These are phyloP conservation scores for Ocimum tenuiflorum DNA, from an alignment of 257 asterid genomes.

Conservation along the genomic window DNA sequence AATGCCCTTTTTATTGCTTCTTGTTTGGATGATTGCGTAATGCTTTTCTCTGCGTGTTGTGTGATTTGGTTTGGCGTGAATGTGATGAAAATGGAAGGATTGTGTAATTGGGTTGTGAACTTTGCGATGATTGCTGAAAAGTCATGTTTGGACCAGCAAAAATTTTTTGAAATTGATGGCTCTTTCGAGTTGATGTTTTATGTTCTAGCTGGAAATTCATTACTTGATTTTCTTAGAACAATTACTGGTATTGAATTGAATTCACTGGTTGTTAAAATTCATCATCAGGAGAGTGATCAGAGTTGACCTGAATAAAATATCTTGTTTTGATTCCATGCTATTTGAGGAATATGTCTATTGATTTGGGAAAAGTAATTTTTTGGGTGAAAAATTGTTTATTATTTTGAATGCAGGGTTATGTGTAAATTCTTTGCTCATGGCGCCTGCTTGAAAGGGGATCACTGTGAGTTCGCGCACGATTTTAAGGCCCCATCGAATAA, in stretches of 20 bases:
- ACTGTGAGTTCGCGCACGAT: conserved; percentile 83
- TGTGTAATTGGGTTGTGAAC: background rate
- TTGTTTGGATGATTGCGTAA: background rate
- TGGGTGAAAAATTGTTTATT: conserved; percentile 10
- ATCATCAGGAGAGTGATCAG: background rate
- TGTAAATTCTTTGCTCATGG: conserved; percentile 94
- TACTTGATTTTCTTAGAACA: background rate
- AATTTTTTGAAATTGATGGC: background rate
- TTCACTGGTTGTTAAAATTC: background rate
- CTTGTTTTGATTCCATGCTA: background rate
- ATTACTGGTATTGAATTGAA: background rate
- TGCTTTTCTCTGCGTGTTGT: background rate
- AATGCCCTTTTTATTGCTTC: background rate
- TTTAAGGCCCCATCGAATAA: conserved; percentile 64
- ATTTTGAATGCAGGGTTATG: conserved; percentile 53
- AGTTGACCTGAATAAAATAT: background rate
- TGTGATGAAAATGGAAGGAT: background rate
- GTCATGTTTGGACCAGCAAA: background rate
- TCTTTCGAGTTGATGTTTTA: background rate
- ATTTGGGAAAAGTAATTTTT: background rate
- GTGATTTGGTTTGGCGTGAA: background rate
- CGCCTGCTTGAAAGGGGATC: conserved; percentile 89
- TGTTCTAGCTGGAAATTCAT: background rate
- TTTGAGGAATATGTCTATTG: background rate
- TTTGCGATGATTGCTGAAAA: background rate